These are phyloP conservation scores for Aleurites moluccanus DNA, from an alignment of 441 rosid genomes.

Conservation along the genomic window DNA sequence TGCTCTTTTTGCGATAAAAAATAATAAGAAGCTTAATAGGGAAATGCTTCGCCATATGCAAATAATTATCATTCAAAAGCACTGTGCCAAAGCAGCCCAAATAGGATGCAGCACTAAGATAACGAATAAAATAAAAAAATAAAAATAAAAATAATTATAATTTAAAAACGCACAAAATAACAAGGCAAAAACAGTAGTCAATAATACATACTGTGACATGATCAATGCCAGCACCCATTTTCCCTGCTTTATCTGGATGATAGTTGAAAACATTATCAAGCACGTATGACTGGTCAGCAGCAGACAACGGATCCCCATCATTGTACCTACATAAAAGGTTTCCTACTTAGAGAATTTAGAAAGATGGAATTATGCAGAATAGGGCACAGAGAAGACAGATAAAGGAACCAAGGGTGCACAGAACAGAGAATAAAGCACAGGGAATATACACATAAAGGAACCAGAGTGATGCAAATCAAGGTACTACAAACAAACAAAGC, in stretches of 20 bases:
- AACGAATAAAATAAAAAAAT: not conserved
- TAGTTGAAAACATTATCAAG: slow-evolving; percentile 61
- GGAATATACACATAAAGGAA: not conserved
- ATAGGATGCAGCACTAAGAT: not conserved
- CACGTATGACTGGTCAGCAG: slow-evolving; percentile 56
- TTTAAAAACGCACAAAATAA: not conserved
- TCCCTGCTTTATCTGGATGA: slow-evolving; percentile 75
- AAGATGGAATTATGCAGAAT: slow-evolving; percentile 15
- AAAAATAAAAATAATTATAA: not conserved
- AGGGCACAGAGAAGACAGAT: not conserved
- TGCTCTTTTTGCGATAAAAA: not conserved
- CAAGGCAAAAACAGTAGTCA: not conserved
- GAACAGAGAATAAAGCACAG: not conserved
- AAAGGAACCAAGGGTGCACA: not conserved
- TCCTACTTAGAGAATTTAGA: slow-evolving; percentile 18
- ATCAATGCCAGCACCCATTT: slow-evolving; percentile 75
- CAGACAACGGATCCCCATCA: slow-evolving; percentile 73
- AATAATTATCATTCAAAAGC: not conserved
- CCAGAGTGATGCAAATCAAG: too few species aligned
- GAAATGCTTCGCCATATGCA: not conserved
- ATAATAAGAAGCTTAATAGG: not conserved
- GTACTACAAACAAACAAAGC: too few species aligned
- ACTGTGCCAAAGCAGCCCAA: not conserved
- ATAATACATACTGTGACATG: slow-evolving; percentile 57
- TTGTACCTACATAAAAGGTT: slow-evolving; percentile 52